Base-by-base conservation (phyloP, 2,329 filamentous ascomycete genomes). In the Fusarium piperis region DNA sequence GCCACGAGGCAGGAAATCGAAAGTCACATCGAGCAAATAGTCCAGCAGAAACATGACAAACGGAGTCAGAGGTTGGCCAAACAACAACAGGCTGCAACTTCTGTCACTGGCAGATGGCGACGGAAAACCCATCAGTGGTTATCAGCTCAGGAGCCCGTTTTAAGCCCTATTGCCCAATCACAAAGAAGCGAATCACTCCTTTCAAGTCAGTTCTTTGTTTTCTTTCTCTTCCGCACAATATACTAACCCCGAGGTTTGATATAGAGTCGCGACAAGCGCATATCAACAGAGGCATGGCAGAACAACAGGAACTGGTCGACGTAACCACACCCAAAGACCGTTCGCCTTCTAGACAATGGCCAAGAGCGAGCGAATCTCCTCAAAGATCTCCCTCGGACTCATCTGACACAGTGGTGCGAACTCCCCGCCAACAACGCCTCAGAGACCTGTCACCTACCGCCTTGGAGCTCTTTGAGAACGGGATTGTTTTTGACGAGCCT, bases 121-220 rank as follows among this genome's bases (percentile, higher is more conserved):
- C 81, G 81, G 26, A 80, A 84, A 26, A 81, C 80, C 2, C 80
- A 82, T 20, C 83, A 86, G 61, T 89, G 87, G 87, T 87, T 85
- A 6, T 88, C 85, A 4, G 83, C 83, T 1, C 83, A 83, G 26
- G 85, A 87, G 65, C 85, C 87, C 12, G 78, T 79, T 9, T 73
- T 89, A 51, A 87, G 84, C 57, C 85, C 86, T 13, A 87, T 88
- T 58, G 77, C 82, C 20, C 83, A 86, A 74, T 86, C 85, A 68
- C 60, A 73, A 32, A 65, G 76, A 68, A 77, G 73, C 33, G 44
- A 28, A 36, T 77, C 76, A 23, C 66, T 68, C 3, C 59, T 72
- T 3, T 65, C 69, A 38, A 77, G 77, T 62, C 57, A 78, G 78
- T 68, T 72, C 76, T 68, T 56, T 65, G 30, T 12, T 41, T 26